Evolutionary conservation across 768 basidiomycete genomes (phyloP).

Genomic region (Obba rivulosa): DNA sequence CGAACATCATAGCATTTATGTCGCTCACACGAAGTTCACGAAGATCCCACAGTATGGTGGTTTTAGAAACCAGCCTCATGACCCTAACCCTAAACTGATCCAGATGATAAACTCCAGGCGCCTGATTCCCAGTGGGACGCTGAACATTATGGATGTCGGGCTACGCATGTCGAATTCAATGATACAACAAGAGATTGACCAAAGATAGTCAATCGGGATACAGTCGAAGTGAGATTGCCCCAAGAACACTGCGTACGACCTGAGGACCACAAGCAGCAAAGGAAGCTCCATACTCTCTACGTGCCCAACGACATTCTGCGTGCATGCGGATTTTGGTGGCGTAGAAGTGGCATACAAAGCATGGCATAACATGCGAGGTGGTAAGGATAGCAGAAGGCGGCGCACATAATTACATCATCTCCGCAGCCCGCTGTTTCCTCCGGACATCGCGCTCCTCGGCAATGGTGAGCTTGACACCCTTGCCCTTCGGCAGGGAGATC

Average conservation of each 20-base stretch:
- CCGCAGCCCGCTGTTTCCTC: constrained; percentile 73
- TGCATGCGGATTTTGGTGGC: constrained; percentile 24
- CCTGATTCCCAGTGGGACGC: no score
- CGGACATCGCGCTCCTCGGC: constrained; percentile 92
- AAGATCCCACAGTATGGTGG: no score
- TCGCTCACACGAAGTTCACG: no score
- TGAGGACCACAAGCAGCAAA: neutral
- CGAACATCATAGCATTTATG: no score
- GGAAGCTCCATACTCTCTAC: neutral
- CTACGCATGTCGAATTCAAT: neutral
- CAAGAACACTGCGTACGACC: neutral
- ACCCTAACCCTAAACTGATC: no score
- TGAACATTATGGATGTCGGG: no score
- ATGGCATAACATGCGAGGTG: constrained; percentile 22
- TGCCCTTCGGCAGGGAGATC: constrained; percentile 95
- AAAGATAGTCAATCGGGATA: no score
- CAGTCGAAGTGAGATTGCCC: neutral
- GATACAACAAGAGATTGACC: neutral
- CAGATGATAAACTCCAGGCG: no score
- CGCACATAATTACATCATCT: constrained; percentile 45
- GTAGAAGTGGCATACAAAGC: constrained; percentile 26
- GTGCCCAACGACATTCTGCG: constrained; percentile 2
- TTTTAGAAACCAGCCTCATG: no score
- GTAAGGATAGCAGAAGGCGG: constrained; percentile 15
- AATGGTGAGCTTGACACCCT: constrained; percentile 96